Evolutionary conservation across 192 early-diverging fungal genomes (phyloP).

Genomic region (Mortierella antarctica): DNA sequence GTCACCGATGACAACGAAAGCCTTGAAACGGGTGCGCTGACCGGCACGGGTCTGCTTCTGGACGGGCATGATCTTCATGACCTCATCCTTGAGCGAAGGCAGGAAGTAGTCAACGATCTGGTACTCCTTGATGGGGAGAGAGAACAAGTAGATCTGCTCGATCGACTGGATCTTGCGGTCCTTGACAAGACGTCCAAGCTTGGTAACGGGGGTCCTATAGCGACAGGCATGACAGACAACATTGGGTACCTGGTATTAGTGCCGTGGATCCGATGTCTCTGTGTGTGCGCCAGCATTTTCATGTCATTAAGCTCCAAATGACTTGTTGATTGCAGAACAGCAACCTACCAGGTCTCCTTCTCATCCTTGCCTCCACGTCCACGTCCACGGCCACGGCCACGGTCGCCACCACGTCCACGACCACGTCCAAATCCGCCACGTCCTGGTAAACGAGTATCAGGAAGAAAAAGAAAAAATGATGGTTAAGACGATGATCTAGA

Average conservation of each 20-base stretch:
- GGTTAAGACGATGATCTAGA: background rate
- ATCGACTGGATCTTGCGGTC: slow-evolving; percentile 96
- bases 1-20: slow-evolving; percentile 99
- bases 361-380: slow-evolving; percentile 77
- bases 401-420: slow-evolving; percentile 74
- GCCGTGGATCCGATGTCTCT: no score
- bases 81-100: slow-evolving; percentile 96
- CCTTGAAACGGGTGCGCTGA: slow-evolving; percentile 99
- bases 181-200: slow-evolving; percentile 98
- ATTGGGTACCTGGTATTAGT: no score
- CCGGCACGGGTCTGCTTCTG: slow-evolving; percentile 99
- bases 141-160: slow-evolving; percentile 98
- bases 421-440: slow-evolving; percentile 81
- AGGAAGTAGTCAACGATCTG: slow-evolving; percentile 98
- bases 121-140: slow-evolving; percentile 99
- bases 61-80: slow-evolving; percentile 99
- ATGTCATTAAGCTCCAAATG: no score
- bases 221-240: no score
- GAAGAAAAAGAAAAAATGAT: background rate
- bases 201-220: slow-evolving; percentile 85
- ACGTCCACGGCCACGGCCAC: slow-evolving; percentile 77
- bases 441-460: slow-evolving; percentile 50
- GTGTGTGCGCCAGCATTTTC: no score
- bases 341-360: slow-evolving; percentile 42
- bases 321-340: no score